phyloP scores from a whole-genome alignment of 345 rosid species.

The Moricandia arvensis region DNA sequence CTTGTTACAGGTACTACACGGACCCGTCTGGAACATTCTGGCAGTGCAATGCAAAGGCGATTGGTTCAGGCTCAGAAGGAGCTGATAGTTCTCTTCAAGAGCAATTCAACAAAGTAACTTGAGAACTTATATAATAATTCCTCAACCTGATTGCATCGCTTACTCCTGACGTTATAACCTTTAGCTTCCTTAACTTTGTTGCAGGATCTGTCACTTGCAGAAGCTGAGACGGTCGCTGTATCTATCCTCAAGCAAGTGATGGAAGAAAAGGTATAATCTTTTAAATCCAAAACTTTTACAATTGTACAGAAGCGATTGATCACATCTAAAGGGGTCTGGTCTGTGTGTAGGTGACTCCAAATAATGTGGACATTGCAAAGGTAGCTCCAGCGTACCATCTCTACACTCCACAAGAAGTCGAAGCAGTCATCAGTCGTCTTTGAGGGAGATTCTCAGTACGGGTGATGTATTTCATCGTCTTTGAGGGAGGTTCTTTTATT shows the following conservation, averaged over 20 bases:
- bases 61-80: constrained; percentile 97
- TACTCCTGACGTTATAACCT: background rate
- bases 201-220: constrained; percentile 76
- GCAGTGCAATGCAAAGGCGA: constrained; percentile 99
- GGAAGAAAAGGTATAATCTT: constrained; percentile 80
- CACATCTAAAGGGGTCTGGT: background rate
- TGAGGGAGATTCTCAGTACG: constrained; percentile 29
- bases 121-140: background rate
- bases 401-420: constrained; percentile 93
- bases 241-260: constrained; percentile 95
- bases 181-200: background rate
- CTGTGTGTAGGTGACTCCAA: constrained; percentile 75
- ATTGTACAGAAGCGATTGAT: background rate
- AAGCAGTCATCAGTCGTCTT: constrained; percentile 79
- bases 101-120: constrained; percentile 81
- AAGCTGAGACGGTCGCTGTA: constrained; percentile 86
- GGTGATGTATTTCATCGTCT: no score
- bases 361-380: constrained; percentile 88
- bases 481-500: background rate
- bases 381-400: constrained; percentile 88
- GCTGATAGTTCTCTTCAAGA: constrained; percentile 96
- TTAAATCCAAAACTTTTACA: background rate
- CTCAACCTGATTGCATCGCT: background rate
- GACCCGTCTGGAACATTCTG: constrained; percentile 99
- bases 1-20: constrained; percentile 67